Conservation (phyloP, 345 rosid species). For the Corchorus olitorius region DNA sequence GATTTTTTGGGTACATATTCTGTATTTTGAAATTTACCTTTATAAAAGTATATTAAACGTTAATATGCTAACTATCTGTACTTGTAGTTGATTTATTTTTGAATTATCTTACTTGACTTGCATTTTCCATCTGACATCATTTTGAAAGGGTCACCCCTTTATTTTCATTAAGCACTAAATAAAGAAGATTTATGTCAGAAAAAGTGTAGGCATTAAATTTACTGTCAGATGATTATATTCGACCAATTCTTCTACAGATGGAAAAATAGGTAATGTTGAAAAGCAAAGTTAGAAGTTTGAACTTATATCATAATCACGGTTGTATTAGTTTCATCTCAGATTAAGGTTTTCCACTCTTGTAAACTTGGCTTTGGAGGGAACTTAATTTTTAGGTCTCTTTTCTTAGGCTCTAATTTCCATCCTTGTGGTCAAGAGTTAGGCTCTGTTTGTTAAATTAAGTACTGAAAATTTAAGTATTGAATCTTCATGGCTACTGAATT, state of each 20-base stretch:
- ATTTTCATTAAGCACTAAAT: background rate
- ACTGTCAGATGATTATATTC: background rate
- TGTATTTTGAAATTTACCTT: background rate
- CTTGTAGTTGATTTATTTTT: slow-evolving; percentile 1
- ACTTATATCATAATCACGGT: background rate
- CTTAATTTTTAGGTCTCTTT: background rate
- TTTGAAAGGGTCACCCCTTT: background rate
- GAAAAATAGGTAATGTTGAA: background rate
- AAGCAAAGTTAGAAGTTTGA: background rate
- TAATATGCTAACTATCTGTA: background rate
- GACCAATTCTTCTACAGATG: background rate
- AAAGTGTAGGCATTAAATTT: background rate
- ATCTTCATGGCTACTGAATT: too few relatives aligned
- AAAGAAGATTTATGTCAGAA: background rate
- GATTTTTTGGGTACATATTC: background rate
- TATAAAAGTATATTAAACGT: background rate
- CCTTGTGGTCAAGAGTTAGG: background rate
- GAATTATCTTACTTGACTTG: background rate
- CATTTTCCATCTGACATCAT: slow-evolving; percentile 2
- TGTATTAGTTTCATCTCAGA: background rate
- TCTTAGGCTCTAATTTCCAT: background rate
- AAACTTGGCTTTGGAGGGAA: background rate
- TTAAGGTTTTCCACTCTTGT: background rate
- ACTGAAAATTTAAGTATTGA: too few relatives aligned
- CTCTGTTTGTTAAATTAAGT: too few relatives aligned